Percentiles rank a stretch among this genome's conserved stretches.
Conservation (phyloP, 2,329 filamentous ascomycete genomes). For the Claviceps pusilla region DNA sequence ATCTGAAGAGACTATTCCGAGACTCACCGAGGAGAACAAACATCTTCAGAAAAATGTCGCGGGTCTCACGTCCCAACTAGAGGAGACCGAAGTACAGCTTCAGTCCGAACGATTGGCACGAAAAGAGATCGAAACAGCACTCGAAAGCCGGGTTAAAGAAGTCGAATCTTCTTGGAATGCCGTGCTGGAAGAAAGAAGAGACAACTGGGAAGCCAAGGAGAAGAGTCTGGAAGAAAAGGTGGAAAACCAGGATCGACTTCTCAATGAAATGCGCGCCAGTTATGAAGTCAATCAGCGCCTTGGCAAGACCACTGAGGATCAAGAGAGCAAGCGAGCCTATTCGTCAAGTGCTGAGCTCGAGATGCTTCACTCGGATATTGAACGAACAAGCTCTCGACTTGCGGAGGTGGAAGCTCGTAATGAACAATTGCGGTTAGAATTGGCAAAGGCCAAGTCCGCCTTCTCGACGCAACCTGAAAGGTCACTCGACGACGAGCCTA, state of each 20-base stretch:
- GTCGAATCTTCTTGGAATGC: conserved; percentile 82
- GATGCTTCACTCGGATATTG: conserved; percentile 80
- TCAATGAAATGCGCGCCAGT: conserved; percentile 91
- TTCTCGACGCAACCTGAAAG: conserved; percentile 44
- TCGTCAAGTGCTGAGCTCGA: conserved; percentile 84
- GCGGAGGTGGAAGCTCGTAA: conserved; percentile 89
- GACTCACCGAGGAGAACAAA: conserved; percentile 74
- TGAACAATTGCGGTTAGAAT: conserved; percentile 77
- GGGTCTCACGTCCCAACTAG: conserved; percentile 63
- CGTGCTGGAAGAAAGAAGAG: conserved; percentile 81
- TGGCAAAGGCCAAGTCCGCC: conserved; percentile 70
- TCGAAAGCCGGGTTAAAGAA: conserved; percentile 72
- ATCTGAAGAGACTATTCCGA: conserved; percentile 83
- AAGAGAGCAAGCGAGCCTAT: conserved; percentile 41
- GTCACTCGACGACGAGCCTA: conserved; percentile 73
- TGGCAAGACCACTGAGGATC: conserved; percentile 53
- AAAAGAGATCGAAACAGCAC: conserved; percentile 58
- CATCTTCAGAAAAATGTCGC: conserved; percentile 68
- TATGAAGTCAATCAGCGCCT: conserved; percentile 92
- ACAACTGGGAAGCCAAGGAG: conserved; percentile 94
- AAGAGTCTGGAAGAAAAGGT: conserved; percentile 82
- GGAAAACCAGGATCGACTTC: conserved; percentile 78
- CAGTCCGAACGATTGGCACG: conserved; percentile 61
- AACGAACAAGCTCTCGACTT: conserved; percentile 71
- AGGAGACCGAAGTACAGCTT: conserved; percentile 67